These are phyloP conservation scores for Closterium sp. DNA, from an alignment of 139 green algal genomes.

Conservation along the genomic window DNA sequence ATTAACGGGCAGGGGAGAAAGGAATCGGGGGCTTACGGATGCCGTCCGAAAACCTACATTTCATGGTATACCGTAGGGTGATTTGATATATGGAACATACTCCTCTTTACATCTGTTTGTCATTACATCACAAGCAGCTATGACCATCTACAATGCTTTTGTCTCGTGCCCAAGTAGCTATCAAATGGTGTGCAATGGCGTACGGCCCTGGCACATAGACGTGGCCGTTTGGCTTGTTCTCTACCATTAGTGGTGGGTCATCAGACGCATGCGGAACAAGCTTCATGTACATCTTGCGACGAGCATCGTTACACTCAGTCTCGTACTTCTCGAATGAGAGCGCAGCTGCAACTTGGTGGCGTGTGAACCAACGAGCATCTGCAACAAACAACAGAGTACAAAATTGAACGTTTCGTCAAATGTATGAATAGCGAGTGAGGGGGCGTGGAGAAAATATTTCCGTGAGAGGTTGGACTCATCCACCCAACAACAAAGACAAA, in stretches of 20 bases:
- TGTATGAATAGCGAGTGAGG: too few species aligned
- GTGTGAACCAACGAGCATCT: slow-evolving; percentile 39
- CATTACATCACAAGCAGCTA: not conserved
- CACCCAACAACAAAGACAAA: too few species aligned
- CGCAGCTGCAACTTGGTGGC: not conserved
- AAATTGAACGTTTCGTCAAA: not conserved
- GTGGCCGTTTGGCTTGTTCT: not conserved
- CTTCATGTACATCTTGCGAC: slow-evolving; percentile 4
- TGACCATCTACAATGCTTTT: not conserved
- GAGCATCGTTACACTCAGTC: not conserved
- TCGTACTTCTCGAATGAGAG: slow-evolving; percentile 8
- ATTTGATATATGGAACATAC: too few species aligned
- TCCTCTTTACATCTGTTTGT: too few species aligned
- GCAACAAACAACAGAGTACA: not conserved
- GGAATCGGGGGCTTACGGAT: too few species aligned
- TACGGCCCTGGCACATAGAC: slow-evolving; percentile 22
- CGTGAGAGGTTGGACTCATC: too few species aligned
- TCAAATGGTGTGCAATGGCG: slow-evolving; percentile 37
- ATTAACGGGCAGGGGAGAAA: too few species aligned
- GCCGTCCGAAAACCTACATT: too few species aligned
- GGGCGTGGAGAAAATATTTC: too few species aligned
- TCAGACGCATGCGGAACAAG: not conserved
- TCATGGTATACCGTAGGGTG: too few species aligned
- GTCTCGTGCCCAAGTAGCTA: slow-evolving; percentile 15
- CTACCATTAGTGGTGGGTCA: not conserved